A percentile compares a stretch with the other conserved stretches of the same genome.
Evolutionary conservation across 441 rosid genomes (phyloP).

Genomic region (Theobroma grandiflorum): DNA sequence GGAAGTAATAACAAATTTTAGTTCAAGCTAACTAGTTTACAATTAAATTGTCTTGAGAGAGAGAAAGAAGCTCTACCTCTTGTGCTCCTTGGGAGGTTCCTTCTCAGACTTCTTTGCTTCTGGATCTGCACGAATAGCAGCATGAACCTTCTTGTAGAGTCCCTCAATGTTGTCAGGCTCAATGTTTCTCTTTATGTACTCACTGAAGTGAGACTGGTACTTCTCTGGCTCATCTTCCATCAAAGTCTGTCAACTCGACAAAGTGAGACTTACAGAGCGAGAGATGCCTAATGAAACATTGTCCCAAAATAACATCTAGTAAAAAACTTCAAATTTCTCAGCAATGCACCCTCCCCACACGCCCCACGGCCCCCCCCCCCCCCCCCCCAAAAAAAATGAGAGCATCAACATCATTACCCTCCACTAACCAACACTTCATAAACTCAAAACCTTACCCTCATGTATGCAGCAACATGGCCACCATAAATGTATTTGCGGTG

Average conservation of each 20-base stretch:
- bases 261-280: not conserved
- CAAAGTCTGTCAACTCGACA: slow-evolving; percentile 46
- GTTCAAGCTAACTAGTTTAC: not conserved
- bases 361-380: no score
- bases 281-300: not conserved
- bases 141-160: slow-evolving; percentile 79
- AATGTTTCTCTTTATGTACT: slow-evolving; percentile 65
- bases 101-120: slow-evolving; percentile 58
- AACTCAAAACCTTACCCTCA: slow-evolving; percentile 56
- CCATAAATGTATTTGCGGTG: slow-evolving; percentile 84
- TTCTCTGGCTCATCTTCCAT: slow-evolving; percentile 87
- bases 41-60: not conserved
- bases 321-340: not conserved
- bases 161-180: slow-evolving; percentile 73
- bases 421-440: not conserved
- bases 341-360: no score
- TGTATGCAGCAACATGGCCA: slow-evolving; percentile 86
- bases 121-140: slow-evolving; percentile 85
- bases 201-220: slow-evolving; percentile 81
- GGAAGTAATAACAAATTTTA: not conserved
- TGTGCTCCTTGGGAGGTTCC: slow-evolving; percentile 64
- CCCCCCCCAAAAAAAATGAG: not conserved
- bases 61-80: slow-evolving; percentile 56
- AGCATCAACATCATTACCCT: not conserved
- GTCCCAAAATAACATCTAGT: not conserved